Base-by-base conservation (phyloP, 78 protist genomes). In the Dictyostelium citrinum region DNA sequence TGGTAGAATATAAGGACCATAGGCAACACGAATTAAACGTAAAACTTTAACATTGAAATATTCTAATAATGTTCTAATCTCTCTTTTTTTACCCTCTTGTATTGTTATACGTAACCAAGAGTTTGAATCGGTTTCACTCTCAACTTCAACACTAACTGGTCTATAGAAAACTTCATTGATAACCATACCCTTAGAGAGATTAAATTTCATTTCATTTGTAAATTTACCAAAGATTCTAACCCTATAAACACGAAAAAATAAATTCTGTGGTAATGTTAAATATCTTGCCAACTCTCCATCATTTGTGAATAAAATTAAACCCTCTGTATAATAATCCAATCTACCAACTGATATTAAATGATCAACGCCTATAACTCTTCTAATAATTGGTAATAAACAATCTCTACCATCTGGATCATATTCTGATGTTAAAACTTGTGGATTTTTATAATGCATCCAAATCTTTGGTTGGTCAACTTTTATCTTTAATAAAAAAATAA, bases 311-410 rank as follows among this genome's bases (percentile, higher is more conserved):
- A 88, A 55, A 22, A 88, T 78, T 6, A 88, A 31, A 3, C 93
- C 93, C 24, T 88, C 93, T 29, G 85, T 61, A 46, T 88, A 88
- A 29, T 88, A 88, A 78, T 88, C 93, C 8, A 88, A 46, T 67
- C 93, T 33, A 20, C 93, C 93, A 68, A 88, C 85, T 46, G 93
- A 29, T 17, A 88, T 79, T 6, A 88, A n/a, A 78, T 88, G 93
- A 1, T 39, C 41, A 31, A 78, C 35, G 2, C 51, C 24, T n/a
- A 88, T 24, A 10, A 88, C 60, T 24, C 37, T 76, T 49, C 79
- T 58, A 2, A 88, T 17, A 39, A 88, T 78, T 46, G 84, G 86
- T 17, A 88, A 10, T n/a, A 88, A 39, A 31, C 84, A 61, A 20
- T 88, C 85, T 61, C 85, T 51, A 14, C 84, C 84, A 5, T 78